Conservation (phyloP, 768 basidiomycete genomes). For the Rhodotorula kratochvilovae region DNA sequence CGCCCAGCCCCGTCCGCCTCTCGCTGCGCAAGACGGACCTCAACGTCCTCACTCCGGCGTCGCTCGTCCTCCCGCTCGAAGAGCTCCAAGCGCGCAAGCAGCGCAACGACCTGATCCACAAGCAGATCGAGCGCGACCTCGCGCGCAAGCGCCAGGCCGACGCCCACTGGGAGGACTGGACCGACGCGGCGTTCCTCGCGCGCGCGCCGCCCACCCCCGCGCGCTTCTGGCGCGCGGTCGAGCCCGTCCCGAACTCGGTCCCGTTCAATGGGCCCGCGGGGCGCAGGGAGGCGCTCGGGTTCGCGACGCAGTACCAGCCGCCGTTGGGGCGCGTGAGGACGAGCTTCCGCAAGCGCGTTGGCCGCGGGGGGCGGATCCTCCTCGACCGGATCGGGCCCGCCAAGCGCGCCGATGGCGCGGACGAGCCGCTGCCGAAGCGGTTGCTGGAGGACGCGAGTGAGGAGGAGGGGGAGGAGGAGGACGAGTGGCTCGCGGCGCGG, state of each 20-base stretch:
- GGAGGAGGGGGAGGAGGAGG: slow-evolving; percentile 30
- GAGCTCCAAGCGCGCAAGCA: slow-evolving; percentile 51
- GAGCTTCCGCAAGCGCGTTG: slow-evolving; percentile 65
- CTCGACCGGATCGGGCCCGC: slow-evolving; percentile 58
- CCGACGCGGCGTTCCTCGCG: slow-evolving; percentile 76
- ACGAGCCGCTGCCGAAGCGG: not conserved
- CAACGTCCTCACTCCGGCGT: slow-evolving; percentile 14
- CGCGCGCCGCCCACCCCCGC: slow-evolving; percentile 57
- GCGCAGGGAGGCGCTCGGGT: slow-evolving; percentile 32
- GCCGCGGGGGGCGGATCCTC: slow-evolving; percentile 73
- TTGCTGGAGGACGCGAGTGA: not conserved
- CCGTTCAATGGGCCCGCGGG: slow-evolving; percentile 45
- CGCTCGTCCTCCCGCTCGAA: slow-evolving; percentile 53
- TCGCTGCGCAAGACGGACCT: slow-evolving; percentile 50
- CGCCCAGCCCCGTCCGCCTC: slow-evolving; percentile 65
- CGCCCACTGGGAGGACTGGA: slow-evolving; percentile 76
- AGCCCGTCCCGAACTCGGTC: slow-evolving; percentile 65
- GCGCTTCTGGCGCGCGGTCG: slow-evolving; percentile 44
- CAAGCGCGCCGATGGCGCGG: not conserved
- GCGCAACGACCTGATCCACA: slow-evolving; percentile 59
- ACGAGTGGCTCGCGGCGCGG: slow-evolving; percentile 22
- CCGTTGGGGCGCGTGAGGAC: slow-evolving; percentile 47
- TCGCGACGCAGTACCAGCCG: slow-evolving; percentile 45
- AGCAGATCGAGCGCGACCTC: slow-evolving; percentile 62
- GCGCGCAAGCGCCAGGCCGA: slow-evolving; percentile 66